A percentile compares a stretch with the other conserved stretches of the same genome.
These are phyloP conservation scores for Chamaenerion angustifolium DNA, from an alignment of 345 rosid species.

Conservation along the genomic window DNA sequence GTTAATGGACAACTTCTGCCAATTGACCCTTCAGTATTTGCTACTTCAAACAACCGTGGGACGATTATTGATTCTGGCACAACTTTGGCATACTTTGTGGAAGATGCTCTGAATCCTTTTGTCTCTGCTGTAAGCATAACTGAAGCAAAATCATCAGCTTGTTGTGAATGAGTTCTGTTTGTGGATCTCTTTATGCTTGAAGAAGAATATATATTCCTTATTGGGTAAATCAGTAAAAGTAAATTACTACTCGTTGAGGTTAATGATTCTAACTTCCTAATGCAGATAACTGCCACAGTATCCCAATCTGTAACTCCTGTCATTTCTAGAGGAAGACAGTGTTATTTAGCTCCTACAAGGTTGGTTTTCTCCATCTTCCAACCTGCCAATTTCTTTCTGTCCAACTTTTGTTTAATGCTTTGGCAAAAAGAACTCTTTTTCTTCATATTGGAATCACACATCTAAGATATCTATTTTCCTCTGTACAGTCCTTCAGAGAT, in stretches of 20 bases:
- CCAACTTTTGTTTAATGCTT: background rate
- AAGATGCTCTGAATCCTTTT: conserved; percentile 72
- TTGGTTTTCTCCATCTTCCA: conserved; percentile 17
- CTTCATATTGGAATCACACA: too few species aligned
- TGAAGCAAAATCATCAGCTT: too few species aligned
- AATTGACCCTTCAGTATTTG: conserved; percentile 51
- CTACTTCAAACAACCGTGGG: conserved; percentile 53
- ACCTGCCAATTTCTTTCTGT: background rate
- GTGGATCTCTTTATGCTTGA: background rate
- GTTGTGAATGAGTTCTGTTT: too few species aligned
- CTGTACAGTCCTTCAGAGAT: conserved; percentile 40
- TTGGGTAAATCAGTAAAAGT: background rate
- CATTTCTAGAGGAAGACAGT: conserved; percentile 60
- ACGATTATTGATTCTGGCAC: conserved; percentile 96
- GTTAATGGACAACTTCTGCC: conserved; percentile 56
- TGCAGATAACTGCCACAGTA: conserved; percentile 52
- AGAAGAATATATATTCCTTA: background rate
- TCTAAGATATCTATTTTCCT: conserved; percentile 4
- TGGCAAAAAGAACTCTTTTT: too few species aligned
- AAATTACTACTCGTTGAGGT: conserved; percentile 4
- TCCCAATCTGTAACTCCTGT: conserved; percentile 49
- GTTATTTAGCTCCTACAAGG: conserved; percentile 71
- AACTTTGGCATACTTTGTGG: conserved; percentile 81
- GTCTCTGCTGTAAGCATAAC: conserved; percentile 57
- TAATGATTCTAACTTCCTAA: conserved; percentile 4